phyloP scores from a whole-genome alignment of 2,329 filamentous ascomycete genomes.

The Calycina herbarum region DNA sequence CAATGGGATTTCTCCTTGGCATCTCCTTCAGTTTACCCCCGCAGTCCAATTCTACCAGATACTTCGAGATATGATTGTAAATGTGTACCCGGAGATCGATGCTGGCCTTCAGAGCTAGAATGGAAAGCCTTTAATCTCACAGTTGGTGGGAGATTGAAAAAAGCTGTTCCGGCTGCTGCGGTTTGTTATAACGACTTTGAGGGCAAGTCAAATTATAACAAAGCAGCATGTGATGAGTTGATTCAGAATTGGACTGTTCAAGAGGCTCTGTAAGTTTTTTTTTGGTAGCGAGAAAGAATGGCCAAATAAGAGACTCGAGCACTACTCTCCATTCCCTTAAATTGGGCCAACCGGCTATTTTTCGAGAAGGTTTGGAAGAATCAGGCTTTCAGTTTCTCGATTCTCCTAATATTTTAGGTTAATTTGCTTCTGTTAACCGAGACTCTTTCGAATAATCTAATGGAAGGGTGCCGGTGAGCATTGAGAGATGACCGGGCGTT shows the following conservation, averaged over 20 bases:
- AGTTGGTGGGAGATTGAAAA: slow-evolving; percentile 42
- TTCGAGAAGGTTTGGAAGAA: no score
- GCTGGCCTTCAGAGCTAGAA: slow-evolving; percentile 47
- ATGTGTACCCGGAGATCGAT: slow-evolving; percentile 16
- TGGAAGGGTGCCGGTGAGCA: no score
- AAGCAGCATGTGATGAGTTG: slow-evolving; percentile 37
- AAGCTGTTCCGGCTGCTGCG: slow-evolving; percentile 41
- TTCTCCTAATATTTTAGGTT: no score
- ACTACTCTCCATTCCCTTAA: no score
- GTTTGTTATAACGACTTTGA: slow-evolving; percentile 40
- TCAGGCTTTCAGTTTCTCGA: no score
- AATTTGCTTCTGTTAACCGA: no score
- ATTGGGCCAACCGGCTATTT: no score
- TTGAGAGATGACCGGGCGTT: no score
- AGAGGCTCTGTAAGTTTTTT: slow-evolving; percentile 38
- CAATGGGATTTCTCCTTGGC: background rate
- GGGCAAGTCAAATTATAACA: slow-evolving; percentile 34
- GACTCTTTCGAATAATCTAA: no score
- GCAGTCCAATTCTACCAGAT: background rate
- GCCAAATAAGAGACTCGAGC: no score
- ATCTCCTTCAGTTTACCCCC: background rate
- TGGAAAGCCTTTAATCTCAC: slow-evolving; percentile 51
- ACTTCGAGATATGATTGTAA: slow-evolving; percentile 9
- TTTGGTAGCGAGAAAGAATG: background rate
- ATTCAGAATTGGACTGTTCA: slow-evolving; percentile 35